These are phyloP conservation scores for Tulasnella sp. DNA, from an alignment of 768 basidiomycete species.

Conservation along the genomic window DNA sequence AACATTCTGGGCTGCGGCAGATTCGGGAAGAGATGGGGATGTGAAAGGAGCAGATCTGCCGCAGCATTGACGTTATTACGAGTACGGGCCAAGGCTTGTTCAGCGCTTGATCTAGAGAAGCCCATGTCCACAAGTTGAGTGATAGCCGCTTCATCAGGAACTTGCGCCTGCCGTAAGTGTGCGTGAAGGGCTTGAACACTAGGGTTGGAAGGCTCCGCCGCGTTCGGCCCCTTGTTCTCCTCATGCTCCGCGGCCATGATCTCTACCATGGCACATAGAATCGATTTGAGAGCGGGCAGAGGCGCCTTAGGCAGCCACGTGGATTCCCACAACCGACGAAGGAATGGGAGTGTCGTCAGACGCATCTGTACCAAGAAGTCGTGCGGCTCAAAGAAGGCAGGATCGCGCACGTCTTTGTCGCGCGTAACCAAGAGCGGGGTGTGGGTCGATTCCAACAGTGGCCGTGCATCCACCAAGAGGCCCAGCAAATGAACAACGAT, in stretches of 20 bases:
- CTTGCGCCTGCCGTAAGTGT: conserved; percentile 23
- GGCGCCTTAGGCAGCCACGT: conserved; percentile 73
- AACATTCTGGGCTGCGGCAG: too few relatives aligned
- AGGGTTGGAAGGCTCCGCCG: conserved; percentile 32
- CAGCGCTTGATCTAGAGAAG: conserved; percentile 80
- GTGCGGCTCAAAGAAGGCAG: conserved; percentile 73
- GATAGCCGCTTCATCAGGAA: conserved; percentile 67
- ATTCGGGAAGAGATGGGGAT: conserved; percentile 56
- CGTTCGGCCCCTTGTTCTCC: conserved; percentile 35
- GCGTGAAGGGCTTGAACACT: conserved; percentile 21
- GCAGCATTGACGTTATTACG: conserved; percentile 85
- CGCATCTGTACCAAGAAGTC: conserved; percentile 81
- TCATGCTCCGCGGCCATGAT: conserved; percentile 77
- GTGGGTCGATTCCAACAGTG: conserved; percentile 78
- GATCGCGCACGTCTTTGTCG: conserved; percentile 69
- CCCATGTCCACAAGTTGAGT: conserved; percentile 92
- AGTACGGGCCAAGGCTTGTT: conserved; percentile 70
- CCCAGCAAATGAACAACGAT: conserved; percentile 67
- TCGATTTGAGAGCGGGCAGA: conserved; percentile 58
- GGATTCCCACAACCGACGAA: conserved; percentile 68
- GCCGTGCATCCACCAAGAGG: conserved; percentile 66
- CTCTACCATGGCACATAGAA: conserved; percentile 69
- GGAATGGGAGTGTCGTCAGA: conserved; percentile 52
- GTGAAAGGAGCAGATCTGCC: conserved; percentile 72
- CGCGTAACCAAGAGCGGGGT: conserved; percentile 58